Evolutionary conservation across 2,329 filamentous ascomycete genomes (phyloP).

Genomic region (Drechslerella dactyloides): DNA sequence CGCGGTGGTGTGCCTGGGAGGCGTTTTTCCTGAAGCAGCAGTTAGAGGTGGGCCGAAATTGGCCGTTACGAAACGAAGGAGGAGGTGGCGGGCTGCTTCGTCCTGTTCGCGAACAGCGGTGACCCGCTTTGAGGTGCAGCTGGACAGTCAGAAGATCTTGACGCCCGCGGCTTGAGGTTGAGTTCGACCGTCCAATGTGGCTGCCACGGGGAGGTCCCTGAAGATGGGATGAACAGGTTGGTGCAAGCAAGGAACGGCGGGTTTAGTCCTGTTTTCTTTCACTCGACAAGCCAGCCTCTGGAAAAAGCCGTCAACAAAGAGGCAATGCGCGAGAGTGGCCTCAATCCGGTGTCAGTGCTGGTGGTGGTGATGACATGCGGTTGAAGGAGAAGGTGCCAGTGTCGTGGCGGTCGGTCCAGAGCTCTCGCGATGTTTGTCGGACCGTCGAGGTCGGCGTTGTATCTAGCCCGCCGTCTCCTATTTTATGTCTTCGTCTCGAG

Average conservation of each 20-base stretch:
- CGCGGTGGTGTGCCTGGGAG: conserved; percentile 46
- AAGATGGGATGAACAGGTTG: conserved; percentile 21
- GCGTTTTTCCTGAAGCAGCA: conserved; percentile 50
- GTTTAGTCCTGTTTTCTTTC: neutral
- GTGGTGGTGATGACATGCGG: no score
- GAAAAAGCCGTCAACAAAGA: conserved; percentile 9
- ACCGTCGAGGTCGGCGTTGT: conserved; percentile 9
- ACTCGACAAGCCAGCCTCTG: neutral
- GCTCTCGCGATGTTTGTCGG: conserved; percentile 28
- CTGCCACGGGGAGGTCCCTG: neutral
- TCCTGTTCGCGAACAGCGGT: conserved; percentile 42
- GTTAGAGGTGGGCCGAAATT: conserved; percentile 42
- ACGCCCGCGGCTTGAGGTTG: conserved; percentile 11
- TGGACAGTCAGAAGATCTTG: neutral
- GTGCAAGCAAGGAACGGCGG: conserved; percentile 7
- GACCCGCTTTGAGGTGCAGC: conserved; percentile 26
- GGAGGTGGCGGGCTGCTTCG: conserved; percentile 25
- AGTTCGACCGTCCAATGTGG: conserved; percentile 7
- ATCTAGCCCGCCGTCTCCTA: conserved; percentile 29
- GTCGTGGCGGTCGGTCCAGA: neutral
- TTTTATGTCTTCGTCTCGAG: conserved; percentile 12
- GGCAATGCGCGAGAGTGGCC: conserved; percentile 9
- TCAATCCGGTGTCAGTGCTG: conserved; percentile 4
- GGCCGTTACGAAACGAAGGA: conserved; percentile 43
- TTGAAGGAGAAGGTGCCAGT: neutral